Base-by-base conservation (phyloP, 129 eudicot genomes). In the Centella asiatica region DNA sequence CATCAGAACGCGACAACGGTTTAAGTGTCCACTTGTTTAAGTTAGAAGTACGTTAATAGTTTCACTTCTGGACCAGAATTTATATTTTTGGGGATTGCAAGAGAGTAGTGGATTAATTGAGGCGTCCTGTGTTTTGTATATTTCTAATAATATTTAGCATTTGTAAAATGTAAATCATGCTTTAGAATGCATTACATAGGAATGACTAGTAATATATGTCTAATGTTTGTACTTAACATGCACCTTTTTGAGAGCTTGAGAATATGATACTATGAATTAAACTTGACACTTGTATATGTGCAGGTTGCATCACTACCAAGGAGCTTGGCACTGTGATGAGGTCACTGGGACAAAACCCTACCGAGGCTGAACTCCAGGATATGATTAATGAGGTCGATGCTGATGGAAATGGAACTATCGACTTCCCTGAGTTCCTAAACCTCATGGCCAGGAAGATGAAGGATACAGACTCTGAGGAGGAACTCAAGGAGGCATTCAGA, bases 251-350 rank as follows among this genome's bases (percentile, higher is more conserved):
- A 8, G 12, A 37, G 12, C 42, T 18, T 56, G 9, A 0, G 1
- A 9, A 23, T 56, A 8, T 56, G 4, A n/a, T 32, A 7, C 1
- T 7, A 0, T 6, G 32, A 32, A 12, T 56, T n/a, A 9, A 31
- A 4, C 20, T 32, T 37, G 42, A 37, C 39, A 17, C 19, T 18
- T 20, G 7, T 54, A 26, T 54, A 20, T 56, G 2, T 56, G 19
- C 62, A 56, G 62, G 62, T 32, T 56, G 62, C 27, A 56, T 56
- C 62, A 56, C 62, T 56, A 56, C 62, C 3, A 56, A 56, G 62
- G 62, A 56, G 36, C 62, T 56, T 56, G 62, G 62, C 8, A 56
- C 62, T 31, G 62, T 56, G 22, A 56, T 56, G 62, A 56, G 62
- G 36, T 56, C 62, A 7, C 42, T 56, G 10, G 62, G 62, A 22